These are phyloP conservation scores for Yarrowia galli DNA, from an alignment of 1,139 yeast species.

Conservation along the genomic window DNA sequence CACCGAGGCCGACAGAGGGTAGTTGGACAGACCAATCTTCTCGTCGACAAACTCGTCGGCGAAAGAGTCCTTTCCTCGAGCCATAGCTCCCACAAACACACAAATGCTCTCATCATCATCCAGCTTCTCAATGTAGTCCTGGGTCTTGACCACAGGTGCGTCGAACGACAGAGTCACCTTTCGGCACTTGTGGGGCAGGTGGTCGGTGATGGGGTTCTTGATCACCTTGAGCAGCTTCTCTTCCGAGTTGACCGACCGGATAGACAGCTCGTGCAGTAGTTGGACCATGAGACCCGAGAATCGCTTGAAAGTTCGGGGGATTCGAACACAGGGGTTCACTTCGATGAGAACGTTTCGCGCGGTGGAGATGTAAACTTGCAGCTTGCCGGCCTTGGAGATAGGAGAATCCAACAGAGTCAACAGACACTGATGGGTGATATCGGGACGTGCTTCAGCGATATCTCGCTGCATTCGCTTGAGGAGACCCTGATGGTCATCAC, in stretches of 20 bases:
- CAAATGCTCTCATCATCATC: slow-evolving; percentile 93
- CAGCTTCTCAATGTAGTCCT: slow-evolving; percentile 81
- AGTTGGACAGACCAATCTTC: slow-evolving; percentile 92
- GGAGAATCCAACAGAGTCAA: slow-evolving; percentile 94
- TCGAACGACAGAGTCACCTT: slow-evolving; percentile 94
- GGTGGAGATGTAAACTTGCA: slow-evolving; percentile 95
- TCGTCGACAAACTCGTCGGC: slow-evolving; percentile 98
- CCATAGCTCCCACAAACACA: slow-evolving; percentile 99
- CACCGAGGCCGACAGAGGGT: slow-evolving; percentile 95
- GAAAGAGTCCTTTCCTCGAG: slow-evolving; percentile 95
- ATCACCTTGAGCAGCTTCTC: slow-evolving; percentile 92
- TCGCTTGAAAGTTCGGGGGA: slow-evolving; percentile 97
- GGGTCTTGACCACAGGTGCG: slow-evolving; percentile 85
- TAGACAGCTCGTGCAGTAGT: slow-evolving; percentile 86
- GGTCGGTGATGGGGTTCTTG: slow-evolving; percentile 96
- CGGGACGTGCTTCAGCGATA: slow-evolving; percentile 97
- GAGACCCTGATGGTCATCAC: slow-evolving; percentile 98
- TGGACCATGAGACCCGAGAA: slow-evolving; percentile 98
- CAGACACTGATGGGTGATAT: slow-evolving; percentile 90
- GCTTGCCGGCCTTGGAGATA: slow-evolving; percentile 93
- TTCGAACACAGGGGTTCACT: slow-evolving; percentile 94
- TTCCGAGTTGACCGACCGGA: slow-evolving; percentile 92
- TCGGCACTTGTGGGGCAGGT: slow-evolving; percentile 93
- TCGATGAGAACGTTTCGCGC: slow-evolving; percentile 94
- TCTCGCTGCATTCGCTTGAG: slow-evolving; percentile 95